These are phyloP conservation scores for Mycena indigotica DNA, from an alignment of 768 basidiomycete genomes.

Conservation along the genomic window DNA sequence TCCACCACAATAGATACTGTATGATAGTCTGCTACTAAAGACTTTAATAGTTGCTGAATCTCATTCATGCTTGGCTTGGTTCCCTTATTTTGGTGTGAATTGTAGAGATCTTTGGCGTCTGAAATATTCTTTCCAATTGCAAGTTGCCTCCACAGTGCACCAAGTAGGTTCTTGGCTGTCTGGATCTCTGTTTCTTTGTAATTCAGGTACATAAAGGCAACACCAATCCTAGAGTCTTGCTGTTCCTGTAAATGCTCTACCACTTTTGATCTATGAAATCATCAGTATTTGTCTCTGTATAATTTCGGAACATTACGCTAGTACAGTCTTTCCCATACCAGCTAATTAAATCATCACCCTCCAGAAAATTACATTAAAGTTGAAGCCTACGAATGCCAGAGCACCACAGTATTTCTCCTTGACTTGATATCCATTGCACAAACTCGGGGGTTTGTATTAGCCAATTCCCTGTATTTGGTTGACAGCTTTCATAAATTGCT, in stretches of 20 bases:
- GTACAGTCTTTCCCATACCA: no score
- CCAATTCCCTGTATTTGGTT: constrained; percentile 1
- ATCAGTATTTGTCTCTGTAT: not conserved
- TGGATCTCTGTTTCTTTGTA: constrained; percentile 6
- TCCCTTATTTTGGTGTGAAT: not conserved
- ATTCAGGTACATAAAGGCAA: constrained; percentile 9
- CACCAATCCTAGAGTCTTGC: not conserved
- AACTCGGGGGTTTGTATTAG: not conserved
- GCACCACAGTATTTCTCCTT: no score
- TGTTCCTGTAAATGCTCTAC: no score
- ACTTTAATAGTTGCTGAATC: not conserved
- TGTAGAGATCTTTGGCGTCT: not conserved
- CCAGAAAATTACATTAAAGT: not conserved
- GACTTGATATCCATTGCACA: not conserved
- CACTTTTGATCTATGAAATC: not conserved
- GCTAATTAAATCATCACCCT: not conserved
- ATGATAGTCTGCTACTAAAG: not conserved
- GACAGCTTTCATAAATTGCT: not conserved
- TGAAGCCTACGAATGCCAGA: constrained; percentile 3
- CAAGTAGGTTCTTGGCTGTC: not conserved
- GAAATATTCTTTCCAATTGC: not conserved
- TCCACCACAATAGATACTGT: constrained; percentile 1
- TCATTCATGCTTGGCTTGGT: not conserved
- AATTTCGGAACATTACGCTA: not conserved
- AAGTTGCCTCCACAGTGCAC: constrained; percentile 4